Evolutionary conservation across 208 protist species (phyloP).

Genomic region (Naegleria gruberi): DNA sequence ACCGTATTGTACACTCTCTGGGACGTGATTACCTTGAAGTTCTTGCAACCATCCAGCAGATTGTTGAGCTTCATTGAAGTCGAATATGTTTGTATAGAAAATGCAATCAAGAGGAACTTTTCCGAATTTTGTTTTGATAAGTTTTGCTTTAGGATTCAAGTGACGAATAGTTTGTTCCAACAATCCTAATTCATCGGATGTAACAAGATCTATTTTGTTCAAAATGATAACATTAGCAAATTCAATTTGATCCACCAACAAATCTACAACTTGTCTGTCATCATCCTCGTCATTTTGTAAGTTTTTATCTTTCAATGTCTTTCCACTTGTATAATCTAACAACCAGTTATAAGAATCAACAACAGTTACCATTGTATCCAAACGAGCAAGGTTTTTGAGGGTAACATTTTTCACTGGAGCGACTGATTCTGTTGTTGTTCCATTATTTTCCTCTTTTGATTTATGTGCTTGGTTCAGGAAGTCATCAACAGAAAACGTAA

Average conservation of each 20-base stretch:
- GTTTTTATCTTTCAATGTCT: constrained; percentile 28
- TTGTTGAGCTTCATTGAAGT: constrained; percentile 40
- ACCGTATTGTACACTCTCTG: constrained; percentile 58
- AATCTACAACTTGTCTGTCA: constrained; percentile 8
- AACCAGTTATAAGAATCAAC: constrained; percentile 48
- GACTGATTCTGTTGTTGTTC: neutral
- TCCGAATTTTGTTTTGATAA: constrained; percentile 40
- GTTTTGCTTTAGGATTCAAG: constrained; percentile 59
- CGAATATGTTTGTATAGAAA: constrained; percentile 49
- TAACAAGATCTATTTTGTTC: constrained; percentile 71
- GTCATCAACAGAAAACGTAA: neutral
- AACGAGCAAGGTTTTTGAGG: constrained; percentile 4
- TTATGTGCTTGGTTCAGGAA: neutral
- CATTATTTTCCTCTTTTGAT: neutral
- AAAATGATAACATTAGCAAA: constrained; percentile 71
- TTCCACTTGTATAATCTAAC: constrained; percentile 27
- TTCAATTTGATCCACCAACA: constrained; percentile 57
- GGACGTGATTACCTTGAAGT: constrained; percentile 28
- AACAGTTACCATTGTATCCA: constrained; percentile 60
- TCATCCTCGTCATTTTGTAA: constrained; percentile 23
- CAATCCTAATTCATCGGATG: constrained; percentile 27
- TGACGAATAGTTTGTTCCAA: constrained; percentile 39
- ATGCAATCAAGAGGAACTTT: constrained; percentile 44
- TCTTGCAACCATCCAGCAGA: constrained; percentile 35
- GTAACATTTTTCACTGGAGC: neutral